A percentile compares a stretch with the other conserved stretches of the same genome.
Evolutionary conservation across 345 rosid genomes (phyloP).

Genomic region (Erysimum cheiranthoides): DNA sequence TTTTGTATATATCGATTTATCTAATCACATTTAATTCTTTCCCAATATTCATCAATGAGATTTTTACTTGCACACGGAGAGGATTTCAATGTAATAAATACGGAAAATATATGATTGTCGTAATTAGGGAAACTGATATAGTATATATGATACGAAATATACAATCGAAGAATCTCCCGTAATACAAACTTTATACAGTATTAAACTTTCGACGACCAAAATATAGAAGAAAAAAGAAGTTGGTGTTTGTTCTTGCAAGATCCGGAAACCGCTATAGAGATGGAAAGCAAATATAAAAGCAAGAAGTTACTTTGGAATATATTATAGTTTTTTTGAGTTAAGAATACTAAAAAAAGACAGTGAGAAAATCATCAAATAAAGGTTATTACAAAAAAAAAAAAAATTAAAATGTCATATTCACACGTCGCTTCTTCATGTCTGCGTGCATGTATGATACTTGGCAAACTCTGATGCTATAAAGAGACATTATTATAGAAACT

Average conservation of each 20-base stretch:
- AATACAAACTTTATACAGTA: neutral
- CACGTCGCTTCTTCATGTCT: conserved; percentile 30
- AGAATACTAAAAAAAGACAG: too few relatives aligned
- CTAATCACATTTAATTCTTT: conserved; percentile 3
- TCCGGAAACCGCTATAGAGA: conserved; percentile 12
- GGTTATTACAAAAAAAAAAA: neutral
- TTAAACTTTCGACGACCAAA: neutral
- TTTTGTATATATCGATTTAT: conserved; percentile 28
- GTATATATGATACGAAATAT: neutral
- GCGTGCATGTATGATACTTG: conserved; percentile 40
- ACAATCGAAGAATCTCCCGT: conserved; percentile 3
- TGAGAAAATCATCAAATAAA: conserved; percentile 5
- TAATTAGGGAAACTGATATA: neutral
- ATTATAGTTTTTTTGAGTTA: neutral
- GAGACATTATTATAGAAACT: neutral
- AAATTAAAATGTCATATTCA: conserved; percentile 1
- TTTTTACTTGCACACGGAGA: conserved; percentile 20
- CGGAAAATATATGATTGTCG: neutral
- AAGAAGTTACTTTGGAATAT: neutral
- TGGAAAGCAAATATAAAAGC: neutral
- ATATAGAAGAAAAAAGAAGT: conserved; percentile 5
- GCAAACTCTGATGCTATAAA: conserved; percentile 17
- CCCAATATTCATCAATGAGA: neutral
- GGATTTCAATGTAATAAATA: conserved; percentile 2
- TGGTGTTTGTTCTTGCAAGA: conserved; percentile 20